Conservation (phyloP, 768 basidiomycete species). For the Ramaria sp. region DNA sequence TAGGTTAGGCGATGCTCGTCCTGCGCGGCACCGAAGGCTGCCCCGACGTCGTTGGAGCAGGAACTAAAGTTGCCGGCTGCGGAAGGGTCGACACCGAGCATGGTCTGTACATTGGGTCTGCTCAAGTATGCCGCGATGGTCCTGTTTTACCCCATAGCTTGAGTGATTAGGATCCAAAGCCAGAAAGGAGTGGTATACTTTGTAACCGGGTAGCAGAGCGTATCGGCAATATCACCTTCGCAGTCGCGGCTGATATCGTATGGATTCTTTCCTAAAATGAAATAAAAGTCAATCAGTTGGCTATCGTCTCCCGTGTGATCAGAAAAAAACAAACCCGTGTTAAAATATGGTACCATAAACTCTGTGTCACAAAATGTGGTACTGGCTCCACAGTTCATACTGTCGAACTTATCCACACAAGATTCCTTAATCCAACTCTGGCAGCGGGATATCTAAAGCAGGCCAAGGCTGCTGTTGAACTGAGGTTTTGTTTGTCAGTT, state of each 20-base stretch:
- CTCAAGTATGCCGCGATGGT: slow-evolving; percentile 53
- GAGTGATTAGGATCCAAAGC: too few relatives aligned
- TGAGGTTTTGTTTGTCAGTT: background rate
- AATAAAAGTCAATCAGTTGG: too few relatives aligned
- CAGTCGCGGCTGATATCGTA: slow-evolving; percentile 33
- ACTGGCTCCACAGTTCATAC: slow-evolving; percentile 32
- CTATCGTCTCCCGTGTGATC: too few relatives aligned
- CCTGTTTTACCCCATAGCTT: too few relatives aligned
- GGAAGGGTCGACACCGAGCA: slow-evolving; percentile 52
- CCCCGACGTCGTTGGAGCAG: slow-evolving; percentile 40
- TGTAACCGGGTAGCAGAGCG: background rate
- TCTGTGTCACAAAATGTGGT: slow-evolving; percentile 25
- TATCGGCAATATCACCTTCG: background rate
- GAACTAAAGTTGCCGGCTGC: slow-evolving; percentile 28
- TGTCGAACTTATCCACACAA: slow-evolving; percentile 35
- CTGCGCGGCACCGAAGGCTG: slow-evolving; percentile 30
- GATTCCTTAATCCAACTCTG: slow-evolving; percentile 24
- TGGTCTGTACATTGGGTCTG: slow-evolving; percentile 36
- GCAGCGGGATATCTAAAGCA: slow-evolving; percentile 32
- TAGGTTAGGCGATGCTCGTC: slow-evolving; percentile 18
- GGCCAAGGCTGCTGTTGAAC: background rate
- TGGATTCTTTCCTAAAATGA: slow-evolving; percentile 13
- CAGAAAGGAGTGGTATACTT: too few relatives aligned
- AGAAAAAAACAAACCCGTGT: too few relatives aligned
- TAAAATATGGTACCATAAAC: slow-evolving; percentile 22